Evolutionary conservation across 441 rosid genomes (phyloP).

Genomic region (Populus hybrid): DNA sequence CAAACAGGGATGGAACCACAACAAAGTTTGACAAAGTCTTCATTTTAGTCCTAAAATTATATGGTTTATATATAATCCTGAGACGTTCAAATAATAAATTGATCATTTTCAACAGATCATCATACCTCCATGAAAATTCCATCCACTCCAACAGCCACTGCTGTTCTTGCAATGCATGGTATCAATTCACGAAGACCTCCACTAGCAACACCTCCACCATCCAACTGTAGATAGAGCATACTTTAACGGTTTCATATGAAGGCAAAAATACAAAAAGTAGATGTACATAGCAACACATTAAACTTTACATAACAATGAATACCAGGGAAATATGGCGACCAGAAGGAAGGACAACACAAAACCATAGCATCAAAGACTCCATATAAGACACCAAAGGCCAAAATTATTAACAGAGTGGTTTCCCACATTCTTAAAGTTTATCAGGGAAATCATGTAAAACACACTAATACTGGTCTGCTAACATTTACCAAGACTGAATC

Average conservation of each 20-base stretch:
- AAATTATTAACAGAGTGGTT: not conserved
- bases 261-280: conserved; percentile 4
- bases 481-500: conserved; percentile 8
- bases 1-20: not conserved
- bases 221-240: conserved; percentile 51
- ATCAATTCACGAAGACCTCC: conserved; percentile 94
- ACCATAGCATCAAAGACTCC: not conserved
- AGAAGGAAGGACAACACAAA: not conserved
- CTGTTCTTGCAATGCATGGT: conserved; percentile 96
- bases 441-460: not conserved
- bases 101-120: conserved; percentile 4
- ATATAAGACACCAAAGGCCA: not conserved
- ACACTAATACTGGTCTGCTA: not conserved
- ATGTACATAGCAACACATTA: not conserved
- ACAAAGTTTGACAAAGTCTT: not conserved
- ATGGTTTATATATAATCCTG: not conserved
- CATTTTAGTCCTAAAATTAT: not conserved
- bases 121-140: conserved; percentile 98
- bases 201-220: conserved; percentile 97
- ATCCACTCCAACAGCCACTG: conserved; percentile 93
- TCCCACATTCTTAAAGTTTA: not conserved
- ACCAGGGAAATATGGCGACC: not conserved
- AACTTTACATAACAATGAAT: not conserved
- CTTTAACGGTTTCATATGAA: conserved; percentile 11
- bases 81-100: not conserved